phyloP scores from a whole-genome alignment of 495 filamentous ascomycete genomes.

The Rhizodiscina lignyota region DNA sequence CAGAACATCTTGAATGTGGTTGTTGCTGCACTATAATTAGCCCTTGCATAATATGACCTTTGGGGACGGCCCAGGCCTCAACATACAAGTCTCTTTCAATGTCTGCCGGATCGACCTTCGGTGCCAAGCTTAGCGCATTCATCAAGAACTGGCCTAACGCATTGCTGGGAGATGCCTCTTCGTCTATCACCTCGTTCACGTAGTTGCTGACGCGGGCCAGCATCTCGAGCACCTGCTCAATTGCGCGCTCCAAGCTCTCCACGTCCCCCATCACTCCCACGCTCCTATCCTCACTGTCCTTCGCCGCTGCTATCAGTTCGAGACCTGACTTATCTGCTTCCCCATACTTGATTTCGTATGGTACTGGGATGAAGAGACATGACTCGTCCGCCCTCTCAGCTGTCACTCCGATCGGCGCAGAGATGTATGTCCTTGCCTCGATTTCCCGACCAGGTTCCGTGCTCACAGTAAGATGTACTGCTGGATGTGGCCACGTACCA shows the following conservation, averaged over 20 bases:
- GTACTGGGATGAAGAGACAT: constrained; percentile 91
- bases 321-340: constrained; percentile 86
- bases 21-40: constrained; percentile 46
- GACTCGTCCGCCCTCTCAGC: constrained; percentile 86
- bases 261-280: constrained; percentile 66
- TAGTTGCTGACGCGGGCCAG: constrained; percentile 81
- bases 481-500: constrained; percentile 89
- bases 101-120: constrained; percentile 76
- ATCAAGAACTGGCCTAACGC: constrained; percentile 89
- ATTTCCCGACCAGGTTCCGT: constrained; percentile 74
- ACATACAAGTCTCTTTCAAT: constrained; percentile 89
- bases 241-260: constrained; percentile 63
- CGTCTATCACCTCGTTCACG: constrained; percentile 64
- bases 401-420: constrained; percentile 84
- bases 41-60: background rate
- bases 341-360: constrained; percentile 77
- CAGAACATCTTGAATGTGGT: constrained; percentile 96
- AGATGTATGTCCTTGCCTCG: constrained; percentile 80
- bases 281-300: constrained; percentile 57
- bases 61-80: no score
- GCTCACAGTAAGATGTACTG: constrained; percentile 86
- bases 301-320: constrained; percentile 67
- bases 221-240: constrained; percentile 73
- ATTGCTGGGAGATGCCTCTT: constrained; percentile 51
- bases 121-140: constrained; percentile 76